These are phyloP conservation scores for Eucalyptus regnans DNA, from an alignment of 345 rosid species.

Conservation along the genomic window DNA sequence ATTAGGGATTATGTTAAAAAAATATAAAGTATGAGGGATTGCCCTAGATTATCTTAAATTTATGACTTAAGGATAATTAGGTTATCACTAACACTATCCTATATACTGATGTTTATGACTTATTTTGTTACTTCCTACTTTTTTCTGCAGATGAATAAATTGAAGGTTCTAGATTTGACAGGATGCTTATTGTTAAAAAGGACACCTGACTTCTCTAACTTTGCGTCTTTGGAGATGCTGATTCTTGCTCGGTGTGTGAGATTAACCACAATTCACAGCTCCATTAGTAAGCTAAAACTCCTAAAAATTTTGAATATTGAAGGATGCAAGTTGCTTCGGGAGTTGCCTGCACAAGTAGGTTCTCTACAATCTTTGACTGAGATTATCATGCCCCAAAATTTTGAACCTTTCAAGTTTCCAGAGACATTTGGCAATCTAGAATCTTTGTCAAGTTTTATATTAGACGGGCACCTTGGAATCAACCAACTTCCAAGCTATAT, in stretches of 20 bases:
- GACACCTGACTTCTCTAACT: neutral
- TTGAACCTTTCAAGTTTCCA: neutral
- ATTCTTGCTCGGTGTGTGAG: neutral
- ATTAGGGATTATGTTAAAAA: neutral
- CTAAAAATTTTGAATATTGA: neutral
- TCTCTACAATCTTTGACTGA: neutral
- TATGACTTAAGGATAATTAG: neutral
- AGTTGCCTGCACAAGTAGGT: neutral
- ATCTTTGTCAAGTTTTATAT: neutral
- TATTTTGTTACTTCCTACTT: neutral
- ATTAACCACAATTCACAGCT: neutral
- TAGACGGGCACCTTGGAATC: neutral
- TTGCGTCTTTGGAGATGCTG: neutral
- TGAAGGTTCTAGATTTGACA: neutral
- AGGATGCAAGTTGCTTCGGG: neutral
- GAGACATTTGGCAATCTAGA: neutral
- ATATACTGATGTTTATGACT: neutral
- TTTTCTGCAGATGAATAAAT: neutral
- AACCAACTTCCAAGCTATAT: neutral
- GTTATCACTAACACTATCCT: neutral
- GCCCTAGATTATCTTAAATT: neutral
- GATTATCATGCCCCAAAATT: neutral
- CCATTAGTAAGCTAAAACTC: neutral
- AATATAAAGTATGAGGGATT: neutral
- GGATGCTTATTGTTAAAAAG: neutral